Conservation (phyloP, 306 rosid genomes). For the Prunus davidiana region DNA sequence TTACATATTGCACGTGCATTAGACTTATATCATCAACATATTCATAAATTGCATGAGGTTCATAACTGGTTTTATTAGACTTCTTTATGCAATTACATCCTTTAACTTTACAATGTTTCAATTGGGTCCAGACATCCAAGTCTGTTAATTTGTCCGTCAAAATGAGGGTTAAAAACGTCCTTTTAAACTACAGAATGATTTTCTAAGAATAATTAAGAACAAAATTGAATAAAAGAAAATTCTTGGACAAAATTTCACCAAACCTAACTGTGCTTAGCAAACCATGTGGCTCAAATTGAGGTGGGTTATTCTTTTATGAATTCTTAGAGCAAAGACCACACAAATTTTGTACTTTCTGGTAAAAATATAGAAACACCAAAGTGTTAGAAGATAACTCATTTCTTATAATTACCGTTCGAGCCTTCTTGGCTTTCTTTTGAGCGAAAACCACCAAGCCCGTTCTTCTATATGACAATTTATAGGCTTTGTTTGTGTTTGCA, state of each 20-base stretch:
- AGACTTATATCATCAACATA: background rate
- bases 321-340: background rate
- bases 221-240: background rate
- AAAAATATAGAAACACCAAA: background rate
- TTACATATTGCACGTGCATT: conserved; percentile 25
- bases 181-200: background rate
- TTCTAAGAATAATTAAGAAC: background rate
- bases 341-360: background rate
- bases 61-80: no score
- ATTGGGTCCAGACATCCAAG: no score
- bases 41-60: background rate
- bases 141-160: no score
- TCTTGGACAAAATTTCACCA: background rate
- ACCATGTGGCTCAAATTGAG: background rate
- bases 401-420: conserved; percentile 54
- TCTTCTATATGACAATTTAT: conserved; percentile 32
- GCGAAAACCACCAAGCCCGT: conserved; percentile 43
- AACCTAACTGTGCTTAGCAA: no score
- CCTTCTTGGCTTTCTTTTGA: conserved; percentile 75
- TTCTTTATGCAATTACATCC: no score
- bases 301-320: background rate
- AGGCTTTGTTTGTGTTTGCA: conserved; percentile 33
- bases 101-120: no score
- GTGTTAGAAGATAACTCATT: conserved; percentile 9
- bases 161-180: no score